Base-by-base conservation (phyloP, 495 filamentous ascomycete species). In the Trichoderma asperelloides region DNA sequence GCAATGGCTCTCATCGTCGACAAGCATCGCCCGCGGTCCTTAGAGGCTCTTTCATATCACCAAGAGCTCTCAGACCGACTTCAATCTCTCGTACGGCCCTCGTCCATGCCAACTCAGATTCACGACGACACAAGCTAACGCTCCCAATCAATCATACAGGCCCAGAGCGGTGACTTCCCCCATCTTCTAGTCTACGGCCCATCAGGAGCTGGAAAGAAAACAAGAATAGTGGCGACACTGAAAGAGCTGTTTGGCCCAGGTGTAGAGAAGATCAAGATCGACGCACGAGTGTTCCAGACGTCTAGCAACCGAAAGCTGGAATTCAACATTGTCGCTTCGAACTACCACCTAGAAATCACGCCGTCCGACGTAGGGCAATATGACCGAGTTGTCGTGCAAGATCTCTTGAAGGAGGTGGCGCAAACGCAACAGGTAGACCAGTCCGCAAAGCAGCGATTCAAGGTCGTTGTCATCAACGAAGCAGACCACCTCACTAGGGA, bases 391-490 rank as follows among this genome's bases (percentile, higher is more conserved):
- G 93, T 98, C 12, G 79, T 98, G 16, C 96, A 98, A 74, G 94
- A 97, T 75, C 81, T 98, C 51, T 84, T 98, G 39, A 98, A 98
- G 76, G 95, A 98, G 77, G 93, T 98, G 12, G 95, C 96, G 41
- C 95, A 98, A 78, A 98, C 95, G 30, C 96, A 98, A 78, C 96
- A 98, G 78, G 96, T 98, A 16, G 95, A 98, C 75, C 83, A 91
- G 67, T 77, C 85, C 8, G 95, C 96, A 33, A 90, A 87, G 74
- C 95, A 98, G 75, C 84, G 87, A 57, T 98, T 98, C 81, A 98
- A 98, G 80, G 92, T 98, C 15, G 96, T 98, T 2, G 93, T 98
- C 43, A 97, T 98, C 81, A 98, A 98, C 73, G 95, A 98, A 79
- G 95, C 95, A n/a, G 96, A 98, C 71, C 90, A 96, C 71, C 80